Conservation (phyloP, 78 protist genomes). For the Isochrysis galbana region DNA sequence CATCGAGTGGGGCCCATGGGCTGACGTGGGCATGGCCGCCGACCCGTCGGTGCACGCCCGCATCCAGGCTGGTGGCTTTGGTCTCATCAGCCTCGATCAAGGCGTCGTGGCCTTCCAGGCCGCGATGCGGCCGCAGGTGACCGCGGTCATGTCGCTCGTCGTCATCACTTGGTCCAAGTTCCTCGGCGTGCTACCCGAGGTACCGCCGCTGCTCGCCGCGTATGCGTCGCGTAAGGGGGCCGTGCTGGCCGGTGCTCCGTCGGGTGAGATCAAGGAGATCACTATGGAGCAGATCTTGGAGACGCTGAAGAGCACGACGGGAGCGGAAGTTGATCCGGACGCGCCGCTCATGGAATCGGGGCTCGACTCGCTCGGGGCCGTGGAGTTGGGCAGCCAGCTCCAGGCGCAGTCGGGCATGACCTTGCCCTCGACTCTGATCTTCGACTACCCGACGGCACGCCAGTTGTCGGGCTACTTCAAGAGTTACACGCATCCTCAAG, state of each 20-base stretch:
- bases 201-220: not conserved
- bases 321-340: not conserved
- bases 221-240: not conserved
- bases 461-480: not conserved
- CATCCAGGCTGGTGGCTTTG: not conserved
- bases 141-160: not conserved
- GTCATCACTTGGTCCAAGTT: not conserved
- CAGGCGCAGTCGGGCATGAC: not conserved
- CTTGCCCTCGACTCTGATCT: not conserved
- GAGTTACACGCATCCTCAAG: not conserved
- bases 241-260: not conserved
- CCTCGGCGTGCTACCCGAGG: not conserved
- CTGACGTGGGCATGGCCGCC: slow-evolving; percentile 40
- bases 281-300: not conserved
- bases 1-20: slow-evolving; percentile 38
- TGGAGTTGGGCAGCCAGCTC: not conserved
- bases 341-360: not conserved
- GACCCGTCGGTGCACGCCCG: not conserved
- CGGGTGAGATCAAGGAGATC: not conserved
- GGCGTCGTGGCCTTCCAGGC: not conserved
- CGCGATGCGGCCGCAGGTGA: not conserved
- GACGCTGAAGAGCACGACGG: not conserved
- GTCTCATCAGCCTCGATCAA: not conserved
- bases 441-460: slow-evolving; percentile 1
- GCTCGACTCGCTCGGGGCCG: slow-evolving; percentile 26